Evolutionary conservation across 176 grass and related monocot species (phyloP).

Genomic region (Zea luxurians): DNA sequence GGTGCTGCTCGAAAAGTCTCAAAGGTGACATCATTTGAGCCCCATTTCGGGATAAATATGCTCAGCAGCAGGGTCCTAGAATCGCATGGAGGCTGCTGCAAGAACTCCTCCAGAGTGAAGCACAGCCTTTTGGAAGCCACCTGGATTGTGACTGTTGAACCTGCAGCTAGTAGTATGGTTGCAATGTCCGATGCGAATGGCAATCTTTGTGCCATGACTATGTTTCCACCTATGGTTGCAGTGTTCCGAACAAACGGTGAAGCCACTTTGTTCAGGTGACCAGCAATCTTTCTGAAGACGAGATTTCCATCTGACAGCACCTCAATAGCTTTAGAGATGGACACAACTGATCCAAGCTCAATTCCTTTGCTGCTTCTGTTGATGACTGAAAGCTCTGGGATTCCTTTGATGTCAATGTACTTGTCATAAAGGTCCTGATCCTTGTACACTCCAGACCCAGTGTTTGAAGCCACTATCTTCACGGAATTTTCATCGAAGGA

Average conservation of each 20-base stretch:
- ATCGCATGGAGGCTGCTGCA: conserved; percentile 67
- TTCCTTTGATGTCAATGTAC: conserved; percentile 67
- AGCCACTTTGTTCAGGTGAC: conserved; percentile 71
- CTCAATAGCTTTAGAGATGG: conserved; percentile 71
- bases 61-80: conserved; percentile 57
- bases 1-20: conserved; percentile 75
- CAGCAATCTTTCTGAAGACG: conserved; percentile 62
- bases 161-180: conserved; percentile 67
- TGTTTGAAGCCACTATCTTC: conserved; percentile 80
- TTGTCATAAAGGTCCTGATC: conserved; percentile 55
- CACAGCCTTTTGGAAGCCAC: conserved; percentile 44
- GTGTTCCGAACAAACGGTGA: conserved; percentile 74
- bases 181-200: conserved; percentile 66
- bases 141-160: conserved; percentile 52
- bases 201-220: conserved; percentile 75
- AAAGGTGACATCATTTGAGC: conserved; percentile 53
- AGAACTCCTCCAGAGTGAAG: conserved; percentile 72
- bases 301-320: conserved; percentile 48
- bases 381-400: conserved; percentile 60
- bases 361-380: conserved; percentile 50
- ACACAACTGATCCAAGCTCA: conserved; percentile 65
- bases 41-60: conserved; percentile 62
- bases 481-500: conserved; percentile 37
- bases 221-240: conserved; percentile 77
- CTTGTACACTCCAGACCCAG: conserved; percentile 76